Base-by-base conservation (phyloP, 768 basidiomycete species). In the Podaxis sp. region DNA sequence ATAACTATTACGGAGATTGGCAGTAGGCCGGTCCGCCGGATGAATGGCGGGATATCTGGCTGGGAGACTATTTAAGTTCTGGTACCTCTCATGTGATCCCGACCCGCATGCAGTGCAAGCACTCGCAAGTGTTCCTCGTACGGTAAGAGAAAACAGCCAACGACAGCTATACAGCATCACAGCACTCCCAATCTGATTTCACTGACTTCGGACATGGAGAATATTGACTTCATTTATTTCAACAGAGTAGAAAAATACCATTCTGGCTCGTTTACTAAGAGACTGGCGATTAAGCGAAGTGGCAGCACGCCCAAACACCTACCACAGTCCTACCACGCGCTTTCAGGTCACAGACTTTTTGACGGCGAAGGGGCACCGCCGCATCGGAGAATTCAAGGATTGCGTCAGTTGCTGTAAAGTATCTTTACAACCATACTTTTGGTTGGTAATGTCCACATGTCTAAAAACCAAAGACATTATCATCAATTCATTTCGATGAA, bases 351-450 rank as follows among this genome's bases (percentile, higher is more conserved):
- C 37, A 55, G 53, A 33, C 4, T 36, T 10, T 33, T 11, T 11
- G 30, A 37, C 37, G 1, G 30, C 33, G 10, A 2, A 37, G n/a
- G 37, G 53, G 15, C 10, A 33, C 12, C 22, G 28, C 15, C 33
- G n/a, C 48, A 49, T 37, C 58, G 48, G 22, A 58, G 28, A 15
- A 58, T 33, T 28, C 41, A 58, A 30, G 56, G 58, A 24, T 37
- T 36, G 10, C 46, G 13, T 24, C 7, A 36, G 24, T 2, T 26
- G 17, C 17, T 33, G 10, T 22, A 15, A 55, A 20, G 48, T 17
- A 13, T 17, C 36, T 49, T 17, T 33, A 28, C 10, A 56, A 26
- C 33, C 53, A 20, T 41, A 49, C 20, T 11, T 49, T 49, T 7
- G 48, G 24, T 37, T 10, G 55, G 20, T 8, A 20, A 5, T 22